These are phyloP conservation scores for Thielaviopsis punctulata DNA, from an alignment of 2,329 filamentous ascomycete species.

Conservation along the genomic window DNA sequence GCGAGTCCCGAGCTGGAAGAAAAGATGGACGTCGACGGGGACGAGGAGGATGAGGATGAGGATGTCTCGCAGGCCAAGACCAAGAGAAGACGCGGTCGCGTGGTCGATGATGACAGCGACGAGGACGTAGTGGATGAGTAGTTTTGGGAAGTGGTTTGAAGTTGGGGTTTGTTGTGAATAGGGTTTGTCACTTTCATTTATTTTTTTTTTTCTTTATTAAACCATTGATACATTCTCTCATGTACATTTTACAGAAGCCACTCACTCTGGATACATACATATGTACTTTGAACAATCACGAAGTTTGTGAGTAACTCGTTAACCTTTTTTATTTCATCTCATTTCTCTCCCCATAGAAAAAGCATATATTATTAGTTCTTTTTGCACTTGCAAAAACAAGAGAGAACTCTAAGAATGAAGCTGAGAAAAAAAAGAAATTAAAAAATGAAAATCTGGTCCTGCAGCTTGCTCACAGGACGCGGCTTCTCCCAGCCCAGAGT, in stretches of 20 bases:
- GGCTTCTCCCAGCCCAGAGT: slow-evolving; percentile 83
- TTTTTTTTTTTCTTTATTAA: background rate
- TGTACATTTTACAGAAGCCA: no score
- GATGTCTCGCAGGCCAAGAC: slow-evolving; percentile 28
- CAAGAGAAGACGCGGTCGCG: slow-evolving; percentile 26
- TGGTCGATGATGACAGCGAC: slow-evolving; percentile 34
- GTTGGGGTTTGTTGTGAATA: background rate
- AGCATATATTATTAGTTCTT: no score
- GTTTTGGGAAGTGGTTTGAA: background rate
- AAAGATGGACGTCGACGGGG: slow-evolving; percentile 35
- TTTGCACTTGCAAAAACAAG: no score
- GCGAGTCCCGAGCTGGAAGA: slow-evolving; percentile 16
- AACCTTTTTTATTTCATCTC: no score
- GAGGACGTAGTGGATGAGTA: slow-evolving; percentile 28
- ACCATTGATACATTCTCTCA: background rate
- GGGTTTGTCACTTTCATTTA: background rate
- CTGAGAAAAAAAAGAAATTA: slow-evolving; percentile 17
- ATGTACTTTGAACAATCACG: no score
- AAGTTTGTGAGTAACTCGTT: no score
- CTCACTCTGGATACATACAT: no score
- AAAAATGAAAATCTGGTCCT: slow-evolving; percentile 97
- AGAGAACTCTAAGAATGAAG: no score
- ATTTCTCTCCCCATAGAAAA: no score
- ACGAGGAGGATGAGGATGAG: slow-evolving; percentile 27
- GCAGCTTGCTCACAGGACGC: slow-evolving; percentile 86